A percentile compares a stretch with the other conserved stretches of the same genome.
Conservation (phyloP, 2,329 filamentous ascomycete species). For the Fonsecaea pugnacius region DNA sequence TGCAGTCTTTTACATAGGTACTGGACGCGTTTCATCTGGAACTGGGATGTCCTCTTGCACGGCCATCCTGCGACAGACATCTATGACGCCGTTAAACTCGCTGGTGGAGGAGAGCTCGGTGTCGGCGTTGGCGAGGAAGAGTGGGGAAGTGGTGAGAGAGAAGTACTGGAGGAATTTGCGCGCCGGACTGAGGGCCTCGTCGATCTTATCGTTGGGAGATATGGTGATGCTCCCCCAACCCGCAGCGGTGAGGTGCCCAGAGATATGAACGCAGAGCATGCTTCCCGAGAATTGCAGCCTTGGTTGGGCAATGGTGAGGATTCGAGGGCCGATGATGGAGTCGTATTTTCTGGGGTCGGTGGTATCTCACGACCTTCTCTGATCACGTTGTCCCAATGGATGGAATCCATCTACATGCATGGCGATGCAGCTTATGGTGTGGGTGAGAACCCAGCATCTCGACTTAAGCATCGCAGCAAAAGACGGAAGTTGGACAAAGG, state of each 20-base stretch:
- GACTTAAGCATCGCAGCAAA: conserved; percentile 53
- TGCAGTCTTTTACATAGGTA: conserved; percentile 74
- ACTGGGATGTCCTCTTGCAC: conserved; percentile 87
- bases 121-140: conserved; percentile 96
- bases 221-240: conserved; percentile 62
- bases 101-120: conserved; percentile 86
- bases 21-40: conserved; percentile 71
- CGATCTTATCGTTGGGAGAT: conserved; percentile 85
- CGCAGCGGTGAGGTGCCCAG: conserved; percentile 30
- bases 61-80: conserved; percentile 83
- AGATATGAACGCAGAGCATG: conserved; percentile 37
- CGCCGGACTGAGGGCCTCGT: conserved; percentile 79
- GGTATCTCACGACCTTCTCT: conserved; percentile 72
- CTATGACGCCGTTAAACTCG: conserved; percentile 83
- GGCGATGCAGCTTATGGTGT: conserved; percentile 85
- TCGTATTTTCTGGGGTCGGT: conserved; percentile 82
- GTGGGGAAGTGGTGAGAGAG: conserved; percentile 87
- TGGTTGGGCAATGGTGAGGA: conserved; percentile 78
- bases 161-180: conserved; percentile 88
- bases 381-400: conserved; percentile 77
- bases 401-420: conserved; percentile 83
- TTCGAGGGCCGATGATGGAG: conserved; percentile 74
- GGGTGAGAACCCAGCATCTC: conserved; percentile 73
- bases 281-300: conserved; percentile 43
- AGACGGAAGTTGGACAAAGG: conserved; percentile 42